Conservation (phyloP, 2,329 filamentous ascomycete species). For the Moelleriella libera region DNA sequence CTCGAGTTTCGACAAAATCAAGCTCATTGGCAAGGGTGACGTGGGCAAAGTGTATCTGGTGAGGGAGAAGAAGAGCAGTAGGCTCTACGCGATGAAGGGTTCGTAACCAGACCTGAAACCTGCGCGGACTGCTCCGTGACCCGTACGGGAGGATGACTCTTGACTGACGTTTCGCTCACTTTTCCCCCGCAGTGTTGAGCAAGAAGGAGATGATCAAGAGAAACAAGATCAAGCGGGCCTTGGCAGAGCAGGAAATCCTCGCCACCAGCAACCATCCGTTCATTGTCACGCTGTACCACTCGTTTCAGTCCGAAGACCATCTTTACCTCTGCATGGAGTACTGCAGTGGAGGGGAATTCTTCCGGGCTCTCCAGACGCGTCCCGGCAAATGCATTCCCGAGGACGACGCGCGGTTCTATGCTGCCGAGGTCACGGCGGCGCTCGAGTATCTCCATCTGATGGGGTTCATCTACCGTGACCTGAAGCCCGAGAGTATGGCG, state of each 20-base stretch:
- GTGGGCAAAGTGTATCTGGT: conserved; percentile 98
- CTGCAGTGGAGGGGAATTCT: conserved; percentile 97
- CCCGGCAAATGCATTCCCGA: conserved; percentile 96
- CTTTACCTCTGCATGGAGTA: conserved; percentile 99
- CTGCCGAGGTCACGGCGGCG: conserved; percentile 91
- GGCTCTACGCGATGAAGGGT: conserved; percentile 99
- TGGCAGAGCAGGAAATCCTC: conserved; percentile 95
- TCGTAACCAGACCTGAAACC: conserved; percentile 10
- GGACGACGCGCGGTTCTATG: conserved; percentile 93
- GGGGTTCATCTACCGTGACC: conserved; percentile 97
- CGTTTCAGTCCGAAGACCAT: conserved; percentile 97
- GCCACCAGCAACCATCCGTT: conserved; percentile 98
- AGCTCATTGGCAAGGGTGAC: conserved; percentile 96
- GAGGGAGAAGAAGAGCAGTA: conserved; percentile 89
- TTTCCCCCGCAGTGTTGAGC: conserved; percentile 57
- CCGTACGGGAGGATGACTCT: background rate
- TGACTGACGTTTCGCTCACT: background rate
- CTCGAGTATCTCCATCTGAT: conserved; percentile 95
- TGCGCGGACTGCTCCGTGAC: too few relatives aligned
- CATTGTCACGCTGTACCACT: conserved; percentile 96
- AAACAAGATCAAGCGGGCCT: conserved; percentile 97
- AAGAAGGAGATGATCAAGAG: conserved; percentile 99
- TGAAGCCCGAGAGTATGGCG: conserved; percentile 91
- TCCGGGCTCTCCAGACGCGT: conserved; percentile 86
- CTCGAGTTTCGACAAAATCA: conserved; percentile 97